Evolutionary conservation across 2,329 filamentous ascomycete genomes (phyloP), one percentile per base, ranked within the genome.

Genomic region (Diaporthe amygdali): DNA sequence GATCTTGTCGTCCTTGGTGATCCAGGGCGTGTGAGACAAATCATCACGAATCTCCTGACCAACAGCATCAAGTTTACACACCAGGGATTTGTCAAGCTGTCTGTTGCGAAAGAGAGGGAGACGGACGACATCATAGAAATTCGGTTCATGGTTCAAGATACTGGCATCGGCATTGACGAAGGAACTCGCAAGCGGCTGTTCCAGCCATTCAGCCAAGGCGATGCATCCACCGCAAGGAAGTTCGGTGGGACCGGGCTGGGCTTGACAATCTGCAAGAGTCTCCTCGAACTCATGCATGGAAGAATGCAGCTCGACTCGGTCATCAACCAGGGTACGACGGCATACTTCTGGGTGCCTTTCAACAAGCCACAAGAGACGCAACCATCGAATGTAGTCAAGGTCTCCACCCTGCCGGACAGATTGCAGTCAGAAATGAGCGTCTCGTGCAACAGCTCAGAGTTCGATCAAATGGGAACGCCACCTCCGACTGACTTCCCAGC

Each of bases 1-100:
- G 90, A 94, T 75, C 83, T 96, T 69, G 91, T 95, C 56, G 94
- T 97, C 4, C 91, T 97, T 76, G 95, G 95, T 17, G 90, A 92
- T 72, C 85, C 88, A 5, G 81, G 91, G 5, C 85, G 89, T 20
- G 91, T 88, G 75, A 86, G 89, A 10, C 89, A 91, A 74, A 86
- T 91, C 20, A 76, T 91, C n/a, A 88, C 91, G 73, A 91, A 91
- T 73, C 81, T 91, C 5, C 80, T 91, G 20, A 84, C 85, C 20
- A 92, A 92, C 74, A 89, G 89, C 1, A 84, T 85, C 52, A 92
- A 92, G 73, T 94, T 94, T 76, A 94, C 92, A 0, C 89, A 87
- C 20, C 87, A 91, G 70, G 92, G 92, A 2, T 87, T 87, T 69
- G 92, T 94, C 30, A 90, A 87, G 59, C 89, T 96, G 74, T 88